phyloP scores from a whole-genome alignment of 495 filamentous ascomycete species.

The Thozetella sp. region DNA sequence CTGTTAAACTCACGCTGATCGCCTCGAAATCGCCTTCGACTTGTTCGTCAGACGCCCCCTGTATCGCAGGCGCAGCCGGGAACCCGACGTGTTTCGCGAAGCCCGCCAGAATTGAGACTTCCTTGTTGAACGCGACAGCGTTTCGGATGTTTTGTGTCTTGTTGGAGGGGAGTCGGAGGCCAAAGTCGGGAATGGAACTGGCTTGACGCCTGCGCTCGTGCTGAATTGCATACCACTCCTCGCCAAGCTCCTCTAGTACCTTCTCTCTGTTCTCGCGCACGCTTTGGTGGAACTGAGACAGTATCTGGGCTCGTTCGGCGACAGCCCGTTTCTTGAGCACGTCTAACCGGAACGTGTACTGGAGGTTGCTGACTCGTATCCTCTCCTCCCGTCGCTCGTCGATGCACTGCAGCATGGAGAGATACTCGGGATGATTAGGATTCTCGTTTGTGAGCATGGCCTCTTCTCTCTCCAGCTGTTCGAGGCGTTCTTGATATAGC shows the following conservation, averaged over 20 bases:
- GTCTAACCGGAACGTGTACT: conserved; percentile 72
- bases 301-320: conserved; percentile 78
- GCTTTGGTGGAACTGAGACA: conserved; percentile 84
- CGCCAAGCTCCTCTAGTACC: conserved; percentile 76
- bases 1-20: conserved; percentile 73
- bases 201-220: conserved; percentile 85
- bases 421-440: conserved; percentile 84
- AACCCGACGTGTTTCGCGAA: conserved; percentile 94
- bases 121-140: conserved; percentile 87
- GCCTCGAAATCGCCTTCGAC: conserved; percentile 84
- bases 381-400: conserved; percentile 79
- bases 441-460: conserved; percentile 75
- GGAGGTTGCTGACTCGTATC: conserved; percentile 69
- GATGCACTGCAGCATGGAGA: conserved; percentile 82
- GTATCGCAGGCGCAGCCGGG: conserved; percentile 86
- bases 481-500: conserved; percentile 84
- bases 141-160: conserved; percentile 73
- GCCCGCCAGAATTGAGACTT: conserved; percentile 88
- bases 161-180: conserved; percentile 70
- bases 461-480: conserved; percentile 79
- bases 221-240: conserved; percentile 88
- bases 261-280: conserved; percentile 80
- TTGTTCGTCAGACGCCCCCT: conserved; percentile 69
- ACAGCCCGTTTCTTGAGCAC: conserved; percentile 71
- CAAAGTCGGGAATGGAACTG: conserved; percentile 78